These are phyloP conservation scores for Microthyrium microscopicum DNA, from an alignment of 2,329 filamentous ascomycete genomes.

Conservation along the genomic window DNA sequence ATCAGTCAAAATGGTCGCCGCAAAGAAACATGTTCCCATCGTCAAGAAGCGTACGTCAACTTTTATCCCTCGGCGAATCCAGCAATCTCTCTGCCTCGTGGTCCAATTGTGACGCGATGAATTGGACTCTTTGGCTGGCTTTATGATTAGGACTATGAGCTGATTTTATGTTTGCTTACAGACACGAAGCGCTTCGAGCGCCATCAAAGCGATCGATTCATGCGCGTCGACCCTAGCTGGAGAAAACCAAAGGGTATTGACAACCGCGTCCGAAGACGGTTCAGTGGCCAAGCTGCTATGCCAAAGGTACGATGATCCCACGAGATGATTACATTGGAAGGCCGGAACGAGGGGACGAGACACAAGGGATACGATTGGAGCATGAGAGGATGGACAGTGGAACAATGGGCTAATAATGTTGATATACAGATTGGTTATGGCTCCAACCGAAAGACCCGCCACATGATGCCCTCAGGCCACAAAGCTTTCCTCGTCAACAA, in stretches of 20 bases:
- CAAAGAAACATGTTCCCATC: conserved; percentile 98
- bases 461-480: conserved; percentile 98
- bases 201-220: conserved; percentile 97
- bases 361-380: neutral
- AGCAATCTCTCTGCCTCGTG: neutral
- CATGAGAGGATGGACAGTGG: neutral
- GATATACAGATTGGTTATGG: conserved; percentile 78
- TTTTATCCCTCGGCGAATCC: no score
- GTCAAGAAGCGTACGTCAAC: conserved; percentile 95
- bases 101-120: neutral
- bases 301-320: conserved; percentile 60
- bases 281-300: conserved; percentile 92
- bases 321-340: conserved; percentile 3
- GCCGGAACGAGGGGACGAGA: conserved; percentile 8
- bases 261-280: conserved; percentile 90
- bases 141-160: neutral
- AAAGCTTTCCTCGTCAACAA: conserved; percentile 99
- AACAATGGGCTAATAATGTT: conserved; percentile 7
- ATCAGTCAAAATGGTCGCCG: conserved; percentile 72
- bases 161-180: conserved; percentile 25
- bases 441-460: conserved; percentile 98
- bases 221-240: conserved; percentile 79
- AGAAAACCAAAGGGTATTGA: conserved; percentile 99
- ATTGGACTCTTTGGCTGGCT: neutral
- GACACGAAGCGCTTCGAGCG: conserved; percentile 90